Evolutionary conservation across 331 rosid genomes (phyloP), one percentile per base, ranked within the genome.

Genomic region (Malus hybrid): DNA sequence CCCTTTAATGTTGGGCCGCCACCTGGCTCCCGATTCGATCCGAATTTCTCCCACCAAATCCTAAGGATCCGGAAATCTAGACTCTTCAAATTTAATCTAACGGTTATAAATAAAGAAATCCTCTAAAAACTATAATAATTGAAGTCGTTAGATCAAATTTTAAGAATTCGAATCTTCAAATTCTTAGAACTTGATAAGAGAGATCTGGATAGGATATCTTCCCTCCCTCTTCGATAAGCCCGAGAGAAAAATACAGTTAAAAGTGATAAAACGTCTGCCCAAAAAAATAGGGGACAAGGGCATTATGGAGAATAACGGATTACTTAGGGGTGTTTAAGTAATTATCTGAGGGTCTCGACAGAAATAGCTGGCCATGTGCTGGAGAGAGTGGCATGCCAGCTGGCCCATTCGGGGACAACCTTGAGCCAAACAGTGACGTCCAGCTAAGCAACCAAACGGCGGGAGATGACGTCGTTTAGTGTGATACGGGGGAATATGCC

Each of bases 351-450:
- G 63, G 32, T 58, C 56, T 70, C 22, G 75, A 64, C 71, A 79
- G 71, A 72, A 36, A 81, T 73, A 81, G 89, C 84, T 81, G 87
- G 84, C 82, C 84, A 81, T 83, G 84, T 81, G 89, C 86, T 64
- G 81, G 71, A 28, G 68, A 61, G 73, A 78, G 83, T 65, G 82
- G 77, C 81, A 55, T 72, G 85, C 89, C 87, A 86, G 82, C 87
- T 86, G 84, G 87, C 79, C 73, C 81, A 80, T 80, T 81, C 84
- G 66, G 83, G 48, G 52, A 52, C 74, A 56, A 15, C 70, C 77
- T 42, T 22, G 33, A 73, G 70, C 18, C 65, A 20, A 75, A 73
- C 76, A 73, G 76, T 77, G 71, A 57, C 76, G 16, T 81, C 88
- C 84, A 86, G 88, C 88, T 84, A 79, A 81, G 84, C 87, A 81